Evolutionary conservation across 1,139 yeast genomes (phyloP), one percentile per base, ranked within the genome.

Genomic region (Lodderomyces theae): DNA sequence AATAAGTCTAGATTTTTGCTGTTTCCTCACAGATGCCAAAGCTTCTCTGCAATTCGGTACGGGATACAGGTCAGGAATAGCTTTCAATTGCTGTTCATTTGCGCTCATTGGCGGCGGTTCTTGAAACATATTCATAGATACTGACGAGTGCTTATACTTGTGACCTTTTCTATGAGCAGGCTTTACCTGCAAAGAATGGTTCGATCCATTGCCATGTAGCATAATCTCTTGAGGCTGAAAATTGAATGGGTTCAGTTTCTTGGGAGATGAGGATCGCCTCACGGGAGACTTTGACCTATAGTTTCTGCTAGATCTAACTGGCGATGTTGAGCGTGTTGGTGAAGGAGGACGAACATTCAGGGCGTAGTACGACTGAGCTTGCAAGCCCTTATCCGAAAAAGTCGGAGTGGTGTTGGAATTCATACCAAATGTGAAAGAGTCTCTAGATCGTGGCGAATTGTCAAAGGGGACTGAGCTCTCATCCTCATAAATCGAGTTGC

Each of bases 131-230:
- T 92, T 92, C 92, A 92, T 86, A 3, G 96, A 86, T 5, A 92
- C 96, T n/a, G 97, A 88, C 5, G 97, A 88, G 54, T 92, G 97
- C 59, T 92, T 92, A 58, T 92, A 92, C 52, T 90, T 79, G 63
- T 92, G 98, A 9, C 98, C 97, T 49, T 90, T 82, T 66, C 97
- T 79, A 54, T 87, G 94, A 0, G 86, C 80, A 0, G 90, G 77
- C 47, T 73, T 75, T 12, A 64, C 61, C 50, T 54, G 58, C 22
- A 69, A 52, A 5, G 66, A 58, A 28, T 50, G 53, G 28, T 53
- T 52, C 8, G 66, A 58, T n/a, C 58, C 53, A 48, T 58, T 62
- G 39, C 46, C 47, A 37, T 58, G 55, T 17, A 35, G 30, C 43
- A 53, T 42, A 61, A 61, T 55, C 44, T 69, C 76, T 45, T 69